These are phyloP conservation scores for Cordyceps pruinosa DNA, from an alignment of 2,329 filamentous ascomycete genomes.

Conservation along the genomic window DNA sequence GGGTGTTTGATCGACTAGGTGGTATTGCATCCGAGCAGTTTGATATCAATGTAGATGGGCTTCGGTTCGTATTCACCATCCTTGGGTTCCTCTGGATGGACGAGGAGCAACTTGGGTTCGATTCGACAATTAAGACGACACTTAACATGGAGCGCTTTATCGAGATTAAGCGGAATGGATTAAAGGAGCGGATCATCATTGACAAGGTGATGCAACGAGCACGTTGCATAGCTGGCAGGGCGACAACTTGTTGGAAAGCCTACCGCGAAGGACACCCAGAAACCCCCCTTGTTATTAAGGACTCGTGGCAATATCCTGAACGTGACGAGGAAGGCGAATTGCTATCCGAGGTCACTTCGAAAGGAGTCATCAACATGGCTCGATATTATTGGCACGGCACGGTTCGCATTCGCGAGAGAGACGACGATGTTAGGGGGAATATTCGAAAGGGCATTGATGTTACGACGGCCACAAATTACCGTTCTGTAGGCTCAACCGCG, in stretches of 20 bases:
- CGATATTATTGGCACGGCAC: conserved; percentile 37
- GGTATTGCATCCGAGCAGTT: conserved; percentile 38
- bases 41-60: conserved; percentile 37
- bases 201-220: conserved; percentile 27
- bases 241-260: conserved; percentile 39
- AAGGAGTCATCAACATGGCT: conserved; percentile 32
- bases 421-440: conserved; percentile 23
- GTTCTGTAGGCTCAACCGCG: neutral
- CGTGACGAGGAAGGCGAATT: conserved; percentile 35
- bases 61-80: conserved; percentile 32
- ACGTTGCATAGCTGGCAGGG: conserved; percentile 30
- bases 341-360: conserved; percentile 28
- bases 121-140: conserved; percentile 33
- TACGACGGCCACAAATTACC: neutral
- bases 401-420: conserved; percentile 25
- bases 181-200: conserved; percentile 34
- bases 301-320: conserved; percentile 37
- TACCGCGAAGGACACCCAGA: conserved; percentile 28
- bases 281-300: conserved; percentile 36
- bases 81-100: conserved; percentile 36
- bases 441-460: neutral
- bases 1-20: conserved; percentile 39
- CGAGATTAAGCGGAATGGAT: conserved; percentile 28
- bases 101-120: conserved; percentile 33
- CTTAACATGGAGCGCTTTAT: conserved; percentile 22